Conservation (phyloP, 331 rosid genomes). For the Stylosanthes scabra region DNA sequence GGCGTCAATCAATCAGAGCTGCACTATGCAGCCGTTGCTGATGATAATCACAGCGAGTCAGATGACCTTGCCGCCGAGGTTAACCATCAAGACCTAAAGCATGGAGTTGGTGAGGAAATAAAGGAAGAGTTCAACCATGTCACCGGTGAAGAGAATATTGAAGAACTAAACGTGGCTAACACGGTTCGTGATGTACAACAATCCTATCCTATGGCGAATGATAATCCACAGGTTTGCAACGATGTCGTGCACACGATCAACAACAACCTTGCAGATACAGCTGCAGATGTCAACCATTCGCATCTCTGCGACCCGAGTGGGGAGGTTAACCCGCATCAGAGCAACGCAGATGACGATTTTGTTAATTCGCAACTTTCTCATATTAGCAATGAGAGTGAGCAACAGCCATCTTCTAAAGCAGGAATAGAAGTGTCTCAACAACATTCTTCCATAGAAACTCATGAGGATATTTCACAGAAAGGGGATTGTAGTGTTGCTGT, state of each 20-base stretch:
- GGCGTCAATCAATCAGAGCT: slow-evolving; percentile 68
- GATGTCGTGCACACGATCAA: slow-evolving; percentile 46
- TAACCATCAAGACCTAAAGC: slow-evolving; percentile 54
- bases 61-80: slow-evolving; percentile 49
- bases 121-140: slow-evolving; percentile 54
- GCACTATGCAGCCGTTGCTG: slow-evolving; percentile 41
- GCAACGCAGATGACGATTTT: slow-evolving; percentile 36
- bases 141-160: slow-evolving; percentile 41
- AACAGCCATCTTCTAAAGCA: slow-evolving; percentile 43
- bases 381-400: slow-evolving; percentile 49
- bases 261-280: slow-evolving; percentile 34
- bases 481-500: slow-evolving; percentile 74
- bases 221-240: slow-evolving; percentile 45
- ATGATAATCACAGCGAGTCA: slow-evolving; percentile 44
- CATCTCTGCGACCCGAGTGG: slow-evolving; percentile 36
- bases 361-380: slow-evolving; percentile 55
- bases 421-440: slow-evolving; percentile 60
- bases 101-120: slow-evolving; percentile 54
- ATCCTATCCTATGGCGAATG: slow-evolving; percentile 38
- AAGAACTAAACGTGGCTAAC: slow-evolving; percentile 47
- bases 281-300: slow-evolving; percentile 43
- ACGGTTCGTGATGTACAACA: slow-evolving; percentile 41
- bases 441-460: slow-evolving; percentile 64
- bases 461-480: slow-evolving; percentile 67
- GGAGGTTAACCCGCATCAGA: slow-evolving; percentile 26